phyloP scores from a whole-genome alignment of 148 eudicot species.

The Vaccinium corymbosum region DNA sequence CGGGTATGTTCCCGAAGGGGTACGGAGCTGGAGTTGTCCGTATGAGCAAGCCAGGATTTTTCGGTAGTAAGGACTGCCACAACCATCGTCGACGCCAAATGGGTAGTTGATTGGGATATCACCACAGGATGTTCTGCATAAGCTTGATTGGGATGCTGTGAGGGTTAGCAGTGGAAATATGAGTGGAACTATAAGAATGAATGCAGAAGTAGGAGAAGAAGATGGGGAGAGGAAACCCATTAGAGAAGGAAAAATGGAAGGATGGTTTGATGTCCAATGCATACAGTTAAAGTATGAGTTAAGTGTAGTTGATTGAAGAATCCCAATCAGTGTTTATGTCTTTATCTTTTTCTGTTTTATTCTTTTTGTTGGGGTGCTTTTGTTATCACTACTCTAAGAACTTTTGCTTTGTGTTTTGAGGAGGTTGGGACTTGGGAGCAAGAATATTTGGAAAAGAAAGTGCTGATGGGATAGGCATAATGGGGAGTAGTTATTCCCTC shows the following conservation, averaged over 20 bases:
- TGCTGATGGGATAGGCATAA: neutral
- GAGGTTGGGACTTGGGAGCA: neutral
- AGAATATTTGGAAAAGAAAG: neutral
- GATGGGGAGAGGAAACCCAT: constrained; percentile 11
- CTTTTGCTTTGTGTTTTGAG: constrained; percentile 17
- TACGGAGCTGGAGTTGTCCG: constrained; percentile 50
- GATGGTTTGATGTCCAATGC: neutral
- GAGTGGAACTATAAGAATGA: constrained; percentile 12
- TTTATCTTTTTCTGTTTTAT: neutral
- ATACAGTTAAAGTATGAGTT: neutral
- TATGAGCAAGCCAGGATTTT: constrained; percentile 58
- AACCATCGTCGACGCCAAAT: constrained; percentile 76
- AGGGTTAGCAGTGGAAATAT: constrained; percentile 15
- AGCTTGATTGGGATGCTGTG: constrained; percentile 46
- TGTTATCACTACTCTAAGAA: neutral
- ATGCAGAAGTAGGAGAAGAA: constrained; percentile 11
- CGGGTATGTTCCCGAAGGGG: constrained; percentile 80
- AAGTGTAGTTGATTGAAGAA: constrained; percentile 5
- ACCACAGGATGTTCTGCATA: constrained; percentile 69
- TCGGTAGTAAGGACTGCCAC: constrained; percentile 83
- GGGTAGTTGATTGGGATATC: constrained; percentile 74
- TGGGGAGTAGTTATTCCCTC: too few species aligned
- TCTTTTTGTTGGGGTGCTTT: neutral
- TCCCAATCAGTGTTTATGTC: neutral
- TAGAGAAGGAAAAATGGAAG: neutral